These are phyloP conservation scores for Dicorynia guianensis DNA, from an alignment of 306 rosid species.

Conservation along the genomic window DNA sequence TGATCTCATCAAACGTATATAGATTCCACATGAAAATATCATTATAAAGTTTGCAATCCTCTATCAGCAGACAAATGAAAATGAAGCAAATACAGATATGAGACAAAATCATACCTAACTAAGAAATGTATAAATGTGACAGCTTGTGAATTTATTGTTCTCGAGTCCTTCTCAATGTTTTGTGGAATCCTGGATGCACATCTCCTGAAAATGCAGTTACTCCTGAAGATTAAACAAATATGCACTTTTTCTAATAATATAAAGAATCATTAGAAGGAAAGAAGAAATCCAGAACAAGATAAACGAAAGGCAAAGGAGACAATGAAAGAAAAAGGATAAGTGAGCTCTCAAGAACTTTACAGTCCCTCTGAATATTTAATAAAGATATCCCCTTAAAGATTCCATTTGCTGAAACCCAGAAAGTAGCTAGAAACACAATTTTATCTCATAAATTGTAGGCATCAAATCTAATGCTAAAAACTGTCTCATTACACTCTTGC, in stretches of 20 bases:
- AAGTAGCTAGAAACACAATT: neutral
- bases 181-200: conserved; percentile 51
- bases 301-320: neutral
- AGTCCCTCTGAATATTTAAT: neutral
- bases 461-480: neutral
- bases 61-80: neutral
- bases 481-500: neutral
- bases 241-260: neutral
- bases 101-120: conserved; percentile 59
- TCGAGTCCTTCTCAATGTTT: conserved; percentile 52
- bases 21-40: conserved; percentile 21
- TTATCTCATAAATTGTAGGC: neutral
- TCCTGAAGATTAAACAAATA: conserved; percentile 12
- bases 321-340: conserved; percentile 8
- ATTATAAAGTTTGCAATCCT: conserved; percentile 11
- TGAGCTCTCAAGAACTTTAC: neutral
- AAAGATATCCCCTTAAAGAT: neutral
- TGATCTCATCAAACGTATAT: neutral
- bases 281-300: neutral
- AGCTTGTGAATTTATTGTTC: conserved; percentile 61
- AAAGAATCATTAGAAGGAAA: neutral
- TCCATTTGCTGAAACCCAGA: neutral
- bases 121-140: conserved; percentile 58
- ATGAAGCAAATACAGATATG: neutral
- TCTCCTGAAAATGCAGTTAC: conserved; percentile 68